A percentile compares a stretch with the other conserved stretches of the same genome.
Evolutionary conservation across 305 asterid genomes (phyloP).

Genomic region (Solanum chacoense): DNA sequence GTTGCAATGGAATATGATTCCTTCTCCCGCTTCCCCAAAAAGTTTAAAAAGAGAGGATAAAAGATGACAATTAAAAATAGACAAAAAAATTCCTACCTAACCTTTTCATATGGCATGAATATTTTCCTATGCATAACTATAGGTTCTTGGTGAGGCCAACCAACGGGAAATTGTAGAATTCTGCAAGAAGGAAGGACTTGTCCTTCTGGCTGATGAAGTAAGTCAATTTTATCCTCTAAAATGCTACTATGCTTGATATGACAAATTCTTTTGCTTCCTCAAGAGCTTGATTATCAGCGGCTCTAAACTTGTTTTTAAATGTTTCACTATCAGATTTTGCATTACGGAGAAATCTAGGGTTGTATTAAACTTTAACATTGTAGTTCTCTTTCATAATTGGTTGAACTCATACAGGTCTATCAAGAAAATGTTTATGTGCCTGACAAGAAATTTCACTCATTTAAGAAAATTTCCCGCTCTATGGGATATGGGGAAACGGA

Average conservation of each 20-base stretch:
- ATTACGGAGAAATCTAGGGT: not conserved
- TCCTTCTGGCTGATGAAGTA: slow-evolving; percentile 93
- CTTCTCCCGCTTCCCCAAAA: not conserved
- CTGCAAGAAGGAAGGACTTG: slow-evolving; percentile 86
- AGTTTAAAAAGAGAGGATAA: not conserved
- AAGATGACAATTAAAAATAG: not conserved
- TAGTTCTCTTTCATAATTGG: not conserved
- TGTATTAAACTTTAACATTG: not conserved
- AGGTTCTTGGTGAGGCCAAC: slow-evolving; percentile 82
- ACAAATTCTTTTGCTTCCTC: not conserved
- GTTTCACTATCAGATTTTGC: not conserved
- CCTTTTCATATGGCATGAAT: not conserved
- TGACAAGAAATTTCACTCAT: slow-evolving; percentile 80
- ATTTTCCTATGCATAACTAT: slow-evolving; percentile 1
- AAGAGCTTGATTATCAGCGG: not conserved
- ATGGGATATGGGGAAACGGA: slow-evolving; percentile 84
- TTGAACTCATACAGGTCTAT: slow-evolving; percentile 48
- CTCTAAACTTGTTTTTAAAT: not conserved
- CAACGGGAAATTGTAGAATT: slow-evolving; percentile 72
- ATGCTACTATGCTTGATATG: not conserved
- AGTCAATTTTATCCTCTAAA: not conserved
- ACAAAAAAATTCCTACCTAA: not conserved
- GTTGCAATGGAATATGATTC: not conserved
- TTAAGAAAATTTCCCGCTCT: slow-evolving; percentile 65
- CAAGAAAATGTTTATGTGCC: slow-evolving; percentile 85